Evolutionary conservation across 306 rosid genomes (phyloP).

Genomic region (Gynostemma pentaphyllum): DNA sequence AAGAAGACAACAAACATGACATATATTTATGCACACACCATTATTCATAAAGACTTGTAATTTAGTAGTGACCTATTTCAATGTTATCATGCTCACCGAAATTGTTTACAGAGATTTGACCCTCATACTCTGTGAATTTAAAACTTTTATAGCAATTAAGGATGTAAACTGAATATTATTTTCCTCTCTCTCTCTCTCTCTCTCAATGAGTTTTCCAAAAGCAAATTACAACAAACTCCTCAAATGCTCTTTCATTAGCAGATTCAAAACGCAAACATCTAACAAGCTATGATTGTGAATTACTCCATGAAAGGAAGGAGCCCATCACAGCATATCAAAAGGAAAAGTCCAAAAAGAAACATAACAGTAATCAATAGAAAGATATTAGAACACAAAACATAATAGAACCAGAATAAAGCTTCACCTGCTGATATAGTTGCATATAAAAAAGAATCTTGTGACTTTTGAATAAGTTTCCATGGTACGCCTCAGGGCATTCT

Average conservation of each 20-base stretch:
- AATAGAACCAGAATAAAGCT: background rate
- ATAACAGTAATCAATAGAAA: background rate
- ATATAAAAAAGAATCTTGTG: conserved; percentile 85
- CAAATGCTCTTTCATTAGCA: background rate
- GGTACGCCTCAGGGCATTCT: conserved; percentile 91
- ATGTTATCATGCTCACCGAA: background rate
- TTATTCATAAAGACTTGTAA: background rate
- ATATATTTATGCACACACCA: background rate
- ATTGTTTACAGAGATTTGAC: background rate
- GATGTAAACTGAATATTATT: background rate
- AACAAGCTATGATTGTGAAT: background rate
- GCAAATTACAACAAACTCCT: background rate
- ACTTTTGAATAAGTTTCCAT: conserved; percentile 95
- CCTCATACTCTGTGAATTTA: background rate
- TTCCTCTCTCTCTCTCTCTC: background rate
- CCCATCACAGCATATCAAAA: background rate
- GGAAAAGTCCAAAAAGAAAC: background rate
- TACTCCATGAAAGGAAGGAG: background rate
- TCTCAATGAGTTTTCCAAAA: background rate
- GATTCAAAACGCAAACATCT: background rate
- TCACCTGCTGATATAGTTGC: conserved; percentile 95
- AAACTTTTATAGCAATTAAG: background rate
- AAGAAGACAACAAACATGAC: background rate
- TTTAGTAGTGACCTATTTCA: background rate
- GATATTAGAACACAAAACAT: conserved; percentile 1